Evolutionary conservation across 2,329 filamentous ascomycete species (phyloP).

Genomic region (Fusarium verticillioides): DNA sequence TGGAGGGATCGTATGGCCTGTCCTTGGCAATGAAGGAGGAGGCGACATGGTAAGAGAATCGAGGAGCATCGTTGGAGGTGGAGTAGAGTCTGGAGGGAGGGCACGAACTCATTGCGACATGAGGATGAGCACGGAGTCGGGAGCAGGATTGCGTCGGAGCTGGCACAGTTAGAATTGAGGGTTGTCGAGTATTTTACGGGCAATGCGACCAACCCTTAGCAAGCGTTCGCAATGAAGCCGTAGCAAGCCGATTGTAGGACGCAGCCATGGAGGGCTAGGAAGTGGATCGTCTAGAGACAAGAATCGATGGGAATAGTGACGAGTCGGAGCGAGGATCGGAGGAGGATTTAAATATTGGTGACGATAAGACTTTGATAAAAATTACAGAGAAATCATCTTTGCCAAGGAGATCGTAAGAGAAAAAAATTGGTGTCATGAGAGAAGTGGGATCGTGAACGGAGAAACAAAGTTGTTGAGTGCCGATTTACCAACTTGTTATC

Average conservation of each 20-base stretch:
- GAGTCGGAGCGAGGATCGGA: not conserved
- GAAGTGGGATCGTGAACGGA: slow-evolving; percentile 41
- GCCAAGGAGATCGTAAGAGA: slow-evolving; percentile 12
- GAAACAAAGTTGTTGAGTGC: slow-evolving; percentile 42
- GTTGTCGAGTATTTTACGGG: not conserved
- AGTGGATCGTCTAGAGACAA: slow-evolving; percentile 20
- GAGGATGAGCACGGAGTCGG: slow-evolving; percentile 14
- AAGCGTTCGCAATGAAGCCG: slow-evolving; percentile 38
- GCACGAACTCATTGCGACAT: slow-evolving; percentile 29
- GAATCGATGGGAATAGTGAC: slow-evolving; percentile 13
- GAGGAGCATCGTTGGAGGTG: slow-evolving; percentile 42
- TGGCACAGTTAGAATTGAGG: slow-evolving; percentile 27
- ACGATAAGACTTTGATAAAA: not conserved
- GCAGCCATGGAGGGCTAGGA: slow-evolving; percentile 41
- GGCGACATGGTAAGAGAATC: slow-evolving; percentile 75
- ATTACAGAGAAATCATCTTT: slow-evolving; percentile 37
- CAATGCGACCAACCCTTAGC: slow-evolving; percentile 35
- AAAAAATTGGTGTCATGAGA: slow-evolving; percentile 32
- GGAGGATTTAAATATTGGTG: not conserved
- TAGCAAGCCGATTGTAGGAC: slow-evolving; percentile 36
- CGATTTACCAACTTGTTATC: slow-evolving; percentile 43
- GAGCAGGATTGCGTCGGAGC: slow-evolving; percentile 25
- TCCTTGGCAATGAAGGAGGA: slow-evolving; percentile 82
- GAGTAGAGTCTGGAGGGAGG: slow-evolving; percentile 41
- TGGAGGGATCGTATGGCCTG: slow-evolving; percentile 72